Base-by-base conservation (phyloP, 2,329 filamentous ascomycete species). In the Phaeosphaeriaceae sp. region DNA sequence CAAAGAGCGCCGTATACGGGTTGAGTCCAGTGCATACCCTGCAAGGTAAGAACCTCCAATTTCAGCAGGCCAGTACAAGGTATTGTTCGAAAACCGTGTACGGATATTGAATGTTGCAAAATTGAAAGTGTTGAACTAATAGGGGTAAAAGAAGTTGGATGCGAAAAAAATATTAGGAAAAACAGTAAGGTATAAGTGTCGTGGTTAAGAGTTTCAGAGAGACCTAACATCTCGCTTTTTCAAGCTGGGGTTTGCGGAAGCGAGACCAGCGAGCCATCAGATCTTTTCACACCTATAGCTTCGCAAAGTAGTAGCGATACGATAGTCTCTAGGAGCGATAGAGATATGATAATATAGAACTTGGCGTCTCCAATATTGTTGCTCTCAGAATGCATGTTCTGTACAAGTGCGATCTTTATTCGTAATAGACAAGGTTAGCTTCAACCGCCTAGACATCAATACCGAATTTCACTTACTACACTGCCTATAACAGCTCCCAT, bases 61-160 rank as follows among this genome's bases (percentile, higher is more conserved):
- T 4, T 37, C 35, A 20, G 35, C 35, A 16, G 18, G 35, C 35
- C 35, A 37, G 18, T 37, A 37, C 15, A 37, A 20, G 12, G 17
- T 16, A 37, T 37, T 37, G 13, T 37, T 37, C 16, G 18, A 13
- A 3, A 16, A 37, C 15, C 35, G 6, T 13, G 35, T 37, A 17
- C 35, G 35, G 35, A 37, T 37, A 20, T 37, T 37, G 35, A 37
- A 37, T 20, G 35, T 37, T 21, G 35, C 16, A 13, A 37, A 16
- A 37, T 37, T 37, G 16, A 37, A 37, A 6, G 35, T 37, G 18
- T 37, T 37, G 35, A 37, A 37, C 35, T 37, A 16, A 13, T 37
- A 37, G 8, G 35, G 35, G 16, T 37, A 37, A 16, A 37, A 16
- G 16, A 37, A 21, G 35, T 37, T 37, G n/a, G 35, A 37, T 8